Evolutionary conservation across 306 rosid genomes (phyloP), one percentile per base, ranked within the genome.

Genomic region (Acacia acuminata): DNA sequence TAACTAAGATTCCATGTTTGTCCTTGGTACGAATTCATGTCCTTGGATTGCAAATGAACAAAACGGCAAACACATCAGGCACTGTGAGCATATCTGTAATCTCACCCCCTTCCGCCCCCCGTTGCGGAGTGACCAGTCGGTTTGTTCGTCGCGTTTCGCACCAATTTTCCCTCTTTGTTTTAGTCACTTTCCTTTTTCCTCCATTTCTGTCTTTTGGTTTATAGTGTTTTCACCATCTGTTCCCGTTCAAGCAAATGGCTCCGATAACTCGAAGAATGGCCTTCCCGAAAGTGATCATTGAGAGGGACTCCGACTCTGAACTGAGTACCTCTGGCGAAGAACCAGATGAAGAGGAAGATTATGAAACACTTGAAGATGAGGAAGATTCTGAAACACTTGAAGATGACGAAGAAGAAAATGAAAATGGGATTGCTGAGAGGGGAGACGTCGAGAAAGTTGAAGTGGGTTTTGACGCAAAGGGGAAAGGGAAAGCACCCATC

Each of bases 221-320:
- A 19, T 30, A 30, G 32, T 2, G 8, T 30, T 55, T 19, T 27
- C 43, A 60, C 61, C 82, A 69, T 87, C 85, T 75, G 81, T 76
- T 45, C 82, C 75, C 43, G 22, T 25, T 42, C 66, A 56, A 11
- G 77, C 73, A 12, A 44, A 95, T 95, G 98, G 79, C 98, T 36
- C 95, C 97, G 0, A 58, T 79, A 15, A 86, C 93, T 75, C 87
- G 98, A 84, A 84, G 90, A 87, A 25, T 7, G 68, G 30, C 88
- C 1, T 93, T 95, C 45, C 98, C 96, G 10, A 88, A 83, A 48
- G 97, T 95, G 6, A 56, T 93, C 58, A 84, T 92, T 16, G 93
- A 92, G 83, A 85, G 87, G 69, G 99, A 93, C 77, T 66, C 89
- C 16, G 96, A 93, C 58, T 92, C 97, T 30, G 99, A 93, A 84